These are phyloP conservation scores for Mycena haematopus DNA, from an alignment of 768 basidiomycete species.

Conservation along the genomic window DNA sequence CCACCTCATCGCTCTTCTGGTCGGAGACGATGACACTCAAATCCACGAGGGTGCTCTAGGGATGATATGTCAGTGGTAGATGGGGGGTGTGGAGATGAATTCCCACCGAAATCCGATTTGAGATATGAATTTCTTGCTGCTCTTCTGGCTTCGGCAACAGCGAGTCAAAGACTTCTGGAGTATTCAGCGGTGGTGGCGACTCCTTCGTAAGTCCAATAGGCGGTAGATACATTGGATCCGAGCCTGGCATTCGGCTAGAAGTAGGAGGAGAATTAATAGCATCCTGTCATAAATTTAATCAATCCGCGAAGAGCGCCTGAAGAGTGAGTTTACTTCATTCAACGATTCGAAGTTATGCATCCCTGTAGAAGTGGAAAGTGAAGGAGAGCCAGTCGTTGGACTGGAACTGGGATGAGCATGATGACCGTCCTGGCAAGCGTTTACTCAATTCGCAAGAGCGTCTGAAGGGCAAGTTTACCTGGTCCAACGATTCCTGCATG, in stretches of 20 bases:
- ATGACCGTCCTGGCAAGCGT: background rate
- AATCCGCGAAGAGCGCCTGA: background rate
- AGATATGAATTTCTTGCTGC: background rate
- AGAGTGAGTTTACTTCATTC: constrained; percentile 8
- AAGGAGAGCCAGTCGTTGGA: constrained; percentile 17
- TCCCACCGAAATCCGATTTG: background rate
- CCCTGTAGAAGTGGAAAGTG: constrained; percentile 46
- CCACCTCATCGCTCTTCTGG: background rate
- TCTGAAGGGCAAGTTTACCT: constrained; percentile 2
- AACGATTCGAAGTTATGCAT: background rate
- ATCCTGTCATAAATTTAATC: background rate
- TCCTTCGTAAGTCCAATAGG: background rate
- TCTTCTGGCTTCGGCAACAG: background rate
- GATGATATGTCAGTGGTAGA: background rate
- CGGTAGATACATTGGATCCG: constrained; percentile 17
- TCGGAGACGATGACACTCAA: background rate
- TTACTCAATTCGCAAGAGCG: background rate
- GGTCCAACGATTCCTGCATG: constrained; percentile 2
- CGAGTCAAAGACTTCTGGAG: background rate
- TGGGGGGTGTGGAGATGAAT: background rate
- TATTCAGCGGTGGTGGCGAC: background rate
- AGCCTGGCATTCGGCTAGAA: constrained; percentile 25
- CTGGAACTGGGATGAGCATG: constrained; percentile 22
- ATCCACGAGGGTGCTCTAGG: background rate
- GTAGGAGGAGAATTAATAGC: constrained; percentile 9